A percentile compares a stretch with the other conserved stretches of the same genome.
phyloP scores from a whole-genome alignment of 75 land plant genomes.

The Cupressus sempervirens region DNA sequence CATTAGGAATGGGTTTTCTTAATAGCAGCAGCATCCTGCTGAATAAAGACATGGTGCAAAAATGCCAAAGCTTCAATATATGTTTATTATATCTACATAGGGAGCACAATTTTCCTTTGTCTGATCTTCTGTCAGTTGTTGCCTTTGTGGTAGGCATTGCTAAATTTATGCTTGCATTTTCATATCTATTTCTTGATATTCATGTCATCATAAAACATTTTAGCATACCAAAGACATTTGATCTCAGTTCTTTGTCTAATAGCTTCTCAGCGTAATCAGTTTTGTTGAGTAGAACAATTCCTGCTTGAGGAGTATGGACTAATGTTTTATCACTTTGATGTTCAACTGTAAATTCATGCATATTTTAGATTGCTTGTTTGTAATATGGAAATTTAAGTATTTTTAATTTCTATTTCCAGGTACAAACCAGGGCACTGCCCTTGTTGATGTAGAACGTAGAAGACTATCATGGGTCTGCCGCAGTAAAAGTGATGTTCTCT shows the following conservation, averaged over 20 bases:
- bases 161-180: not conserved
- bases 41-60: not conserved
- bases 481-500: constrained; percentile 54
- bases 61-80: not conserved
- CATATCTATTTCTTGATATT: not conserved
- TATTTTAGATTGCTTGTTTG: not conserved
- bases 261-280: not conserved
- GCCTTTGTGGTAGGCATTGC: not conserved
- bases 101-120: not conserved
- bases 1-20: not conserved
- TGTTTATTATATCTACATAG: not conserved
- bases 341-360: not conserved
- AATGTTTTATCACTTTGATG: not conserved
- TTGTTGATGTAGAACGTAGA: constrained; percentile 45
- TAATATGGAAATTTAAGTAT: not conserved
- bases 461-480: constrained; percentile 33
- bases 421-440: constrained; percentile 39
- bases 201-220: not conserved
- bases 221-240: not conserved
- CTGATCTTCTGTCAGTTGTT: not conserved
- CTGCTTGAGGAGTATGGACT: not conserved
- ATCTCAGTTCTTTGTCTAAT: not conserved
- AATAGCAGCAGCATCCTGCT: not conserved
- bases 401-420: constrained; percentile 25
- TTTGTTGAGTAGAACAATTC: not conserved